Evolutionary conservation across 257 asterid genomes (phyloP), one percentile per base, ranked within the genome.

Genomic region (Mitragyna speciosa): DNA sequence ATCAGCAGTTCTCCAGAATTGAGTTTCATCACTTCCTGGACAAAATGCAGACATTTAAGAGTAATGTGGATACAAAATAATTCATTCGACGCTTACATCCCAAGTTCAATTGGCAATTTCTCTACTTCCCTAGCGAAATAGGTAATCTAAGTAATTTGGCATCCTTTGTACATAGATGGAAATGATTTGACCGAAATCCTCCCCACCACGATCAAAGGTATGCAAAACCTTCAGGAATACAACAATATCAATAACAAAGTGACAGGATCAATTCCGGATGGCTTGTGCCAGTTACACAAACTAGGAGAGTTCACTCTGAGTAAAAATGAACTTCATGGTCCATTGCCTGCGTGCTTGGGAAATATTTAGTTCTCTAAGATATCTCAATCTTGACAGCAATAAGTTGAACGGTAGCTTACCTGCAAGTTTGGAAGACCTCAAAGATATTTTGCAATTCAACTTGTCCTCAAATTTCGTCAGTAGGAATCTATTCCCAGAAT

Each of bases 1-100:
- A 67, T 39, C 39, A 70, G 76, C 45, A 20, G 45, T 12, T 45
- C 45, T 58, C 33, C 72, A 6, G 79, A 79, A 26, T 36, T 79
- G 83, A 73, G 78, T 48, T 79, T 79, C 72, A n/a, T 79, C 6
- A 72, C 64, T 41, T 48, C 66, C 63, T 10, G 51, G 63, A 73
- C 77, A 14, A 49, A 56, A 6, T 73, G 77, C 49, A 73, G 77
- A 73, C 36, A 49, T 22, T 56, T 73, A 73, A 48, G 66, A 12
- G 43, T 33, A 9, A 12, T 73, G 47, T 49, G 48, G 64, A 73
- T 73, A 12, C 66, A 49, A 20, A 56, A 56, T 52, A 73, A 73
- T 20, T 56, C 65, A 24, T 49, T 51, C 28, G 45, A 73, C 51
- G 67, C 75, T 22, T 70, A 43, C 33, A 24, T 70, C 7, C 75